These are phyloP conservation scores for Lactarius sanguifluus DNA, from an alignment of 768 basidiomycete genomes.

Conservation along the genomic window DNA sequence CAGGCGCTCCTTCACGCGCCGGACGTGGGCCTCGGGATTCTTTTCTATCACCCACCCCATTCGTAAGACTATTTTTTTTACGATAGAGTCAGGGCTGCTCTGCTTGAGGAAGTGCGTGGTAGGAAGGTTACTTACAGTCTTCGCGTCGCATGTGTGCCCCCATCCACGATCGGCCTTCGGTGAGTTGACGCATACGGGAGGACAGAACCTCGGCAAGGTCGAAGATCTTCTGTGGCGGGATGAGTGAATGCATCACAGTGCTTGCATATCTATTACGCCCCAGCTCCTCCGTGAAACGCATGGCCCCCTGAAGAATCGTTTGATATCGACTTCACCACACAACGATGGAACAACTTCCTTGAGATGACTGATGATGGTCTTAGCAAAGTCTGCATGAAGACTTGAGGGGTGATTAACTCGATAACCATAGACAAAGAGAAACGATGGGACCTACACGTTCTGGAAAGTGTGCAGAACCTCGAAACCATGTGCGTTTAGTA, in stretches of 20 bases:
- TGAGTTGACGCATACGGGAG: constrained; percentile 36
- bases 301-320: constrained; percentile 16
- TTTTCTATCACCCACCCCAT: constrained; percentile 40
- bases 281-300: constrained; percentile 24
- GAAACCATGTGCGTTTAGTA: constrained; percentile 42
- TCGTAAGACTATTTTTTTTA: constrained; percentile 33
- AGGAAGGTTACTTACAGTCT: constrained; percentile 38
- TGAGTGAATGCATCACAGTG: constrained; percentile 18
- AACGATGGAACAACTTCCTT: constrained; percentile 34
- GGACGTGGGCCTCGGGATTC: constrained; percentile 39
- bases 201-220: constrained; percentile 38
- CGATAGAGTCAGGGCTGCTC: constrained; percentile 15
- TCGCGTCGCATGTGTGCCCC: constrained; percentile 46
- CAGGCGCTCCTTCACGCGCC: constrained; percentile 35
- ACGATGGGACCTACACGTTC: constrained; percentile 38
- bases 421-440: not conserved
- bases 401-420: constrained; percentile 29
- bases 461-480: constrained; percentile 43
- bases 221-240: constrained; percentile 28
- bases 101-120: not conserved
- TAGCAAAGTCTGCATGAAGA: constrained; percentile 45
- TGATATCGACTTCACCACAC: no score
- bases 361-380: constrained; percentile 43
- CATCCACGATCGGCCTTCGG: constrained; percentile 42
- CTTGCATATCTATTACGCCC: constrained; percentile 16